A percentile compares a stretch with the other conserved stretches of the same genome.
Evolutionary conservation across 805 yeast species (phyloP).

Genomic region (Tetrapisispora arboricola): DNA sequence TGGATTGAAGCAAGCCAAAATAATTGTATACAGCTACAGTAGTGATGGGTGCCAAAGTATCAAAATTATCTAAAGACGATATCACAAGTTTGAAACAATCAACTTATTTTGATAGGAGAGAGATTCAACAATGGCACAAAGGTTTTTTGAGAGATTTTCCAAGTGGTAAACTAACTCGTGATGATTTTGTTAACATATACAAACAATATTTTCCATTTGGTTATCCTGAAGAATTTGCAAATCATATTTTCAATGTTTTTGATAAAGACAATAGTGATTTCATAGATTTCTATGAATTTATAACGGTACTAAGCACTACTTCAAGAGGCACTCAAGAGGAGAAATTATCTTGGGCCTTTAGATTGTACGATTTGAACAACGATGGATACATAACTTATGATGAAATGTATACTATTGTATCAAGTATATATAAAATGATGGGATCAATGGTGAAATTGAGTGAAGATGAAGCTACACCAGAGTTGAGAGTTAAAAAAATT

Average conservation of each 20-base stretch:
- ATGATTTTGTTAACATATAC: slow-evolving; percentile 84
- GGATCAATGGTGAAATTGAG: slow-evolving; percentile 87
- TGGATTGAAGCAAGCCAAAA: too few relatives aligned
- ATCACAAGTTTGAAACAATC: slow-evolving; percentile 69
- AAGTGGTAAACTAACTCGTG: slow-evolving; percentile 72
- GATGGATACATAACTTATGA: slow-evolving; percentile 67
- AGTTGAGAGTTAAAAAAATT: slow-evolving; percentile 70
- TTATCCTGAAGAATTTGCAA: slow-evolving; percentile 86
- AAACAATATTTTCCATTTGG: slow-evolving; percentile 98
- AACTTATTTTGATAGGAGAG: slow-evolving; percentile 87
- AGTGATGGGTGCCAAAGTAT: slow-evolving; percentile 86
- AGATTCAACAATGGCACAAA: slow-evolving; percentile 96
- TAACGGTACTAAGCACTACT: slow-evolving; percentile 75
- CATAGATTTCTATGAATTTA: slow-evolving; percentile 88
- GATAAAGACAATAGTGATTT: slow-evolving; percentile 72
- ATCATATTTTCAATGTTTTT: slow-evolving; percentile 77
- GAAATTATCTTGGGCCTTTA: slow-evolving; percentile 82
- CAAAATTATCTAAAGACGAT: slow-evolving; percentile 86
- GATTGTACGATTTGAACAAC: slow-evolving; percentile 70
- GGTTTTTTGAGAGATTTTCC: slow-evolving; percentile 94
- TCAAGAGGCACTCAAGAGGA: slow-evolving; percentile 80
- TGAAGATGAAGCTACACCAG: slow-evolving; percentile 89
- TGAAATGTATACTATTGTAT: slow-evolving; percentile 71
- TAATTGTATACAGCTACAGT: too few relatives aligned
- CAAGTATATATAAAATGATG: slow-evolving; percentile 86